Evolutionary conservation across 169 alveolate genomes (phyloP), one percentile per base, ranked within the genome.

Genomic region (Cytauxzoon felis): DNA sequence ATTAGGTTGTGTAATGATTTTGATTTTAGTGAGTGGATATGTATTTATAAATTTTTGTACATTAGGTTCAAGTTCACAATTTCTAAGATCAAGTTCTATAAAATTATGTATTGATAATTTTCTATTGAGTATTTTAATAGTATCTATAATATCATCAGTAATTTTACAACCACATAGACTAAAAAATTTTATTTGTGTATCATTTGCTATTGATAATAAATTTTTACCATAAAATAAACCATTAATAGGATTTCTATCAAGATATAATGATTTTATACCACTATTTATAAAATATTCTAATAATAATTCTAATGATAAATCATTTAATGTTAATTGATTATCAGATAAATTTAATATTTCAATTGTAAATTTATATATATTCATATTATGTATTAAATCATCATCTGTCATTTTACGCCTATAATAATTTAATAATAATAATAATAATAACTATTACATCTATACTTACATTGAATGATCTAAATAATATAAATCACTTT

Each of bases 211-310:
- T 8, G 27, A 21, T 7, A 27, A 13, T 11, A 58, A 11, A n/a
- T 42, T 27, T 26, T n/a, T 21, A 43, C 29, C 13, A 30, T 23
- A 21, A 6, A 21, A 58, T 8, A 24, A 13, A 23, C 45, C 63
- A 24, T 41, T n/a, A 7, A 73, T 19, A n/a, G 69, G 70, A 36
- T 73, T 73, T n/a, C 65, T 57, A 33, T 73, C 83, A 52, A 73
- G 43, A 56, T 23, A 36, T 0, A 73, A 33, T 27, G 49, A 42
- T 48, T 24, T 60, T 40, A 73, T 53, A 26, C 23, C 30, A 9
- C 58, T 30, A 21, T 29, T 48, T 38, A 26, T 18, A 9, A 73
- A 16, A 50, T 33, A 73, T 11, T 51, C 63, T 0, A 54, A 47
- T 13, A 73, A 48, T 2, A 1, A 32, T 21, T 34, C 51, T 18